Evolutionary conservation across 2,329 filamentous ascomycete genomes (phyloP), one percentile per base, ranked within the genome.

Genomic region (Calcarisporium arbuscula): DNA sequence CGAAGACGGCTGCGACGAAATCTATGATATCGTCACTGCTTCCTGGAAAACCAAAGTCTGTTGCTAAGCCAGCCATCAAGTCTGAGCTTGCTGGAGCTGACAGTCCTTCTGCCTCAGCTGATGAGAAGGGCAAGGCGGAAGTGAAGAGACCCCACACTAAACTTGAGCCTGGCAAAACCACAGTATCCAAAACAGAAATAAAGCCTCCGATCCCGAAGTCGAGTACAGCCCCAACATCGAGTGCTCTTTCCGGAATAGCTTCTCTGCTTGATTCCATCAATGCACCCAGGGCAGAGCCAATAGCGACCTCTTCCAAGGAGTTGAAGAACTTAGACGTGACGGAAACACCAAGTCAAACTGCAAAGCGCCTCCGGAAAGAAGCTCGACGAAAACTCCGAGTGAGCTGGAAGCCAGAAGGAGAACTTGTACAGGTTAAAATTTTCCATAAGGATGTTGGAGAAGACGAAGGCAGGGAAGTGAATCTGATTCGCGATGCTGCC

Each of bases 381-480:
- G 70, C 76, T 39, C 73, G 84, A 31, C 72, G 82, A 22, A 77
- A 82, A 43, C 63, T 88, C 16, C 72, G 79, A 10, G 85, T 90
- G 6, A 72, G 63, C 6, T 90, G 83, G 70, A 84, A 80, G 51
- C 70, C 77, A 1, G 82, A 82, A 32, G 63, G 72, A 14, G 72
- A 77, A 19, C 67, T 90, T 19, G 79, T 79, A 2, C 66, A 84
- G 45, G 65, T 86, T 35, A 74, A 75, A 43, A 64, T 80, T 32
- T 88, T 89, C 59, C 76, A 78, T 35, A 83, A 85, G 48, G 80
- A 86, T 41, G 77, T 76, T 2, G 71, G 74, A 2, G 83, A 88
- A 51, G 81, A 86, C 46, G 69, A 79, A 38, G 80, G 78, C 34
- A 72, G 82, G 36, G 73, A 76, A 35, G 67, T 71, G 36, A 82